Conservation (phyloP, 257 asterid genomes). For the Capsicum rhomboideum region DNA sequence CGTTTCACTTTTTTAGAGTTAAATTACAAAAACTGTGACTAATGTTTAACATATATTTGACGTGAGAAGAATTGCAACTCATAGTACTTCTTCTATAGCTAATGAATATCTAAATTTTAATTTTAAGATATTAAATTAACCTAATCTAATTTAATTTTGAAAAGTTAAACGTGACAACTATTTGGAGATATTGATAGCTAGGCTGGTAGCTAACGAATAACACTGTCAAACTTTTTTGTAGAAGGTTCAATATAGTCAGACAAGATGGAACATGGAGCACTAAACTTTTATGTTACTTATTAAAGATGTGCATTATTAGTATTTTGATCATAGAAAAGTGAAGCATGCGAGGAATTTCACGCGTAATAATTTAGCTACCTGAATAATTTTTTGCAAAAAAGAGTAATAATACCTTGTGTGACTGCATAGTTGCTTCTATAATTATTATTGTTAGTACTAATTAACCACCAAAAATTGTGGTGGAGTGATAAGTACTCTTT, state of each 20-base stretch:
- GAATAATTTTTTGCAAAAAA: not conserved
- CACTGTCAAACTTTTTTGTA: not conserved
- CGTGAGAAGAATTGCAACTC: not conserved
- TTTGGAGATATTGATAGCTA: not conserved
- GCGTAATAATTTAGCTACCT: not conserved
- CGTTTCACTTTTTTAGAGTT: not conserved
- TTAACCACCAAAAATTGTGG: too few relatives aligned
- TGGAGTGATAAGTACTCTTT: too few relatives aligned
- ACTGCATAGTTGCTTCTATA: not conserved
- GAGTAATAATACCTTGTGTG: not conserved
- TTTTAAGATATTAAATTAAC: not conserved
- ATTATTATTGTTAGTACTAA: not conserved
- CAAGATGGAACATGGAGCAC: not conserved
- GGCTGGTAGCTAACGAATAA: not conserved
- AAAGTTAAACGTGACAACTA: not conserved
- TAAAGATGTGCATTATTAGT: not conserved
- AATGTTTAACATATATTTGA: too few relatives aligned
- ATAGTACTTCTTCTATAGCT: not conserved
- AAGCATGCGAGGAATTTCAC: not conserved
- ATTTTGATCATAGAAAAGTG: not conserved
- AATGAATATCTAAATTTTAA: not conserved
- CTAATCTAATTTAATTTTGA: not conserved
- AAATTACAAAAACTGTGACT: not conserved
- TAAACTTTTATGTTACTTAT: not conserved
- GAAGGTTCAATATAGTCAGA: not conserved